Evolutionary conservation across 108 stramenopile species (phyloP).

Genomic region (Fragilariopsis cylindrus): DNA sequence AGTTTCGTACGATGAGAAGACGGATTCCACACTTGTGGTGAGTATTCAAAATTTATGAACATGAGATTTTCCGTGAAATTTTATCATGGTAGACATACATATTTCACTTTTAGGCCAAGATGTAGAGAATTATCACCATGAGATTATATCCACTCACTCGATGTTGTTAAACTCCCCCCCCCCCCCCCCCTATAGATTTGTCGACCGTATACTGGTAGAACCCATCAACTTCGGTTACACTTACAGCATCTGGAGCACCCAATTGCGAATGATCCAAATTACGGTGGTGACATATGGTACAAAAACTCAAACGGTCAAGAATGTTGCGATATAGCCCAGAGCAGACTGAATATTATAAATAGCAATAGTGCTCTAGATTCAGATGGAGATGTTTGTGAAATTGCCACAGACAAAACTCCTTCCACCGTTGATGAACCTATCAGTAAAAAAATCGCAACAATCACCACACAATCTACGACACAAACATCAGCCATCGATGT

Average conservation of each 20-base stretch:
- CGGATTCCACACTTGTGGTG: conserved; percentile 72
- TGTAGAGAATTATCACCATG: neutral
- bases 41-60: neutral
- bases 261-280: conserved; percentile 91
- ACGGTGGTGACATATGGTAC: conserved; percentile 84
- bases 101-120: too few relatives aligned
- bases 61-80: too few relatives aligned
- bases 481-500: conserved; percentile 36
- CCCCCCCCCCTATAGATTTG: conserved; percentile 25
- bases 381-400: neutral
- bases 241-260: conserved; percentile 80
- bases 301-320: conserved; percentile 52
- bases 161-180: conserved; percentile 14
- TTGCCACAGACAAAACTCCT: neutral
- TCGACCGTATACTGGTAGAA: conserved; percentile 74
- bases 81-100: too few relatives aligned
- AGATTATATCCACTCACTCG: neutral
- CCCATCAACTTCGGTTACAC: conserved; percentile 89
- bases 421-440: neutral
- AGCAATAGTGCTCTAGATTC: neutral
- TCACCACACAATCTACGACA: neutral
- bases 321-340: conserved; percentile 45
- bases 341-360: conserved; percentile 40
- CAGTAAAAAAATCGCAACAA: neutral
- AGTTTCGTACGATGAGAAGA: conserved; percentile 54